A percentile compares a stretch with the other conserved stretches of the same genome.
Conservation (phyloP, 2,329 filamentous ascomycete genomes). For the Neurospora sp. region DNA sequence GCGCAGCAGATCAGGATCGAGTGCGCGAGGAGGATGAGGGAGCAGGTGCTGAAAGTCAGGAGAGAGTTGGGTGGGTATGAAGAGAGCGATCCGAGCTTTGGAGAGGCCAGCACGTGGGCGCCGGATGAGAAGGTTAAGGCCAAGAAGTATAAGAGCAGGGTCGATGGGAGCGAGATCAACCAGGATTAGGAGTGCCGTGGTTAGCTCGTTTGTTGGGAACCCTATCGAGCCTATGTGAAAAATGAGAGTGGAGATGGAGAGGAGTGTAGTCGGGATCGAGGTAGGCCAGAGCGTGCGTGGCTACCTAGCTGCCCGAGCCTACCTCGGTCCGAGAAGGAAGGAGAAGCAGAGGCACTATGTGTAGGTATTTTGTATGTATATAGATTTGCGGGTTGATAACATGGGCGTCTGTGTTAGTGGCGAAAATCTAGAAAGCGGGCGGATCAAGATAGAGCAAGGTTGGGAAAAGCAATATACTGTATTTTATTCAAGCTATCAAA, state of each 20-base stretch:
- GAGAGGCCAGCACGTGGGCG: conserved; percentile 72
- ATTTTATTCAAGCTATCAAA: neutral
- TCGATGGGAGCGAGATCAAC: conserved; percentile 41
- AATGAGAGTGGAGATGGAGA: neutral
- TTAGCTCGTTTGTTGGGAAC: neutral
- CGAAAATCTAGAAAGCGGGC: neutral
- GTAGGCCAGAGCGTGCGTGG: neutral
- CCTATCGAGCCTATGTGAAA: too few species aligned
- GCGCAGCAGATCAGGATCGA: conserved; percentile 69
- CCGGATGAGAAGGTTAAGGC: conserved; percentile 39
- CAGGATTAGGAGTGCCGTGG: conserved; percentile 14
- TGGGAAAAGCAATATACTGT: neutral
- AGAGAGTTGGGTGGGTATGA: conserved; percentile 55
- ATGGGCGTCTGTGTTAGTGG: neutral
- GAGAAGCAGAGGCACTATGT: neutral
- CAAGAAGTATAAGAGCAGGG: conserved; percentile 40
- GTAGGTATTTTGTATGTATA: neutral
- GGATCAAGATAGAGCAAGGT: neutral
- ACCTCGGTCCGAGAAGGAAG: neutral
- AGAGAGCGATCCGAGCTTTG: conserved; percentile 70
- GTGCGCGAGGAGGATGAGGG: conserved; percentile 66
- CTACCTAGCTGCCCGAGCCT: neutral
- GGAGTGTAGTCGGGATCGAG: neutral
- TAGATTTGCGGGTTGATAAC: neutral
- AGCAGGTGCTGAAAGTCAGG: conserved; percentile 72